These are phyloP conservation scores for Endotrypanum monterogeii DNA, from an alignment of 208 protist species.

Conservation along the genomic window DNA sequence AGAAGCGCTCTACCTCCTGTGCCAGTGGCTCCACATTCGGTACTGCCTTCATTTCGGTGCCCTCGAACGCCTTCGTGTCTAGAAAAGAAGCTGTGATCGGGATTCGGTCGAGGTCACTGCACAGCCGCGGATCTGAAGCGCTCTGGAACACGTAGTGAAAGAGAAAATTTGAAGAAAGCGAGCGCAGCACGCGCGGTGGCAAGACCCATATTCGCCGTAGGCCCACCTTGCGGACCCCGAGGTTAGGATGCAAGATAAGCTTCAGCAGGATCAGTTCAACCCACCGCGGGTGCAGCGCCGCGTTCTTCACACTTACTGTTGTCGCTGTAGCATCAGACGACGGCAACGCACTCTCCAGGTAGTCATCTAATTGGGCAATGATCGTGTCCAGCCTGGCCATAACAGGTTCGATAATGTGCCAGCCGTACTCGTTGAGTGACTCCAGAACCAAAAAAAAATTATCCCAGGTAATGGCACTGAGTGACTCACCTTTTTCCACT, in stretches of 20 bases:
- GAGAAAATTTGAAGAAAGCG: constrained; percentile 64
- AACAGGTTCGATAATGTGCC: constrained; percentile 81
- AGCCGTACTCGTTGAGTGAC: constrained; percentile 79
- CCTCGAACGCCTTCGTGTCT: constrained; percentile 72
- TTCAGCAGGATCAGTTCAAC: constrained; percentile 84
- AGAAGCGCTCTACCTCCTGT: constrained; percentile 79
- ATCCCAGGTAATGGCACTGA: constrained; percentile 47
- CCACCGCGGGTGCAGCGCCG: constrained; percentile 60
- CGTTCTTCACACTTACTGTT: not conserved
- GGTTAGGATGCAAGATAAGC: constrained; percentile 78
- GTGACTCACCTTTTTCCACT: not conserved
- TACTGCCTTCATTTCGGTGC: constrained; percentile 49
- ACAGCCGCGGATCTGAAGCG: constrained; percentile 69
- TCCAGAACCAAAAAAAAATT: constrained; percentile 85
- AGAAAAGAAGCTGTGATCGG: constrained; percentile 58
- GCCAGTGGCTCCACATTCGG: constrained; percentile 43
- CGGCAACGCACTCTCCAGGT: constrained; percentile 6
- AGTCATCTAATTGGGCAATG: constrained; percentile 32
- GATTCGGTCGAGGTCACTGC: constrained; percentile 72
- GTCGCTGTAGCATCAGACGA: not conserved
- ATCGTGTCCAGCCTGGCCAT: constrained; percentile 76
- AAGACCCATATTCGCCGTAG: constrained; percentile 65
- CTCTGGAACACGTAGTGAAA: constrained; percentile 54
- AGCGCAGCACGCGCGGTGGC: constrained; percentile 40
- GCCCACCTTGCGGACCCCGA: constrained; percentile 71